Percentiles rank a stretch among this genome's conserved stretches.
phyloP scores from a whole-genome alignment of 1,284 basidiomycete species.

The Rhodotorula sp. region DNA sequence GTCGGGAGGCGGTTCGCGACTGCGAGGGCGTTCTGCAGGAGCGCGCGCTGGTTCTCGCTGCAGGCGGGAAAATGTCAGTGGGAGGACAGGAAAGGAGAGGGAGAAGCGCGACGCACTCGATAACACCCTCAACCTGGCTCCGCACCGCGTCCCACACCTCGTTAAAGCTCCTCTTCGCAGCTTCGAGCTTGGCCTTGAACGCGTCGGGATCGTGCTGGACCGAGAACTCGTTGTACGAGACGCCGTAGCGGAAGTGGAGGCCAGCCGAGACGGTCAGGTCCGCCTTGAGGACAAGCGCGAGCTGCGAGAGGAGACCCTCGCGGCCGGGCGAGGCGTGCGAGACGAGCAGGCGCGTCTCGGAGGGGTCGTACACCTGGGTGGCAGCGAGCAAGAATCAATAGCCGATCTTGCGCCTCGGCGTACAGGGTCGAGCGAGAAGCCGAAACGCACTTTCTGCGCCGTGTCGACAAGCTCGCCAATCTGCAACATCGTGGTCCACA shows the following conservation, averaged over 20 bases:
- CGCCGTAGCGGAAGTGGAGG: conserved; percentile 95
- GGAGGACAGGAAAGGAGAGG: not conserved
- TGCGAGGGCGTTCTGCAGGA: conserved; percentile 85
- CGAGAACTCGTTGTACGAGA: conserved; percentile 95
- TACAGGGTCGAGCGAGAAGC: not conserved
- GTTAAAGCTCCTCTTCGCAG: conserved; percentile 79
- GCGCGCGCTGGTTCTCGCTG: conserved; percentile 77
- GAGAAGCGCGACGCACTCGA: conserved; percentile 61
- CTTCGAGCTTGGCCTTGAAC: conserved; percentile 77
- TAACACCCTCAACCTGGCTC: conserved; percentile 83
- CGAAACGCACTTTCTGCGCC: conserved; percentile 72
- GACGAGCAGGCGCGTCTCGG: conserved; percentile 90
- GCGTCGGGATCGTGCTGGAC: conserved; percentile 87
- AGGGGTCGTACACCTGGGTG: conserved; percentile 69
- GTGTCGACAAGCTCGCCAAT: conserved; percentile 98
- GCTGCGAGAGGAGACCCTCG: conserved; percentile 88
- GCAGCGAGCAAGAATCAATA: fast-evolving
- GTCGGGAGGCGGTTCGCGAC: conserved; percentile 80
- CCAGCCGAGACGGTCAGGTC: conserved; percentile 94
- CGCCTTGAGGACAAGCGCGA: conserved; percentile 86
- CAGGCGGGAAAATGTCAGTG: not conserved
- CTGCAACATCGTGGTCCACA: conserved; percentile 98
- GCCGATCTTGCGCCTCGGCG: not conserved
- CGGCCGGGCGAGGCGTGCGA: conserved; percentile 90
- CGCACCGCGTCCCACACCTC: conserved; percentile 94